Base-by-base conservation (phyloP, 768 basidiomycete genomes). In the Tylopilus sp. region DNA sequence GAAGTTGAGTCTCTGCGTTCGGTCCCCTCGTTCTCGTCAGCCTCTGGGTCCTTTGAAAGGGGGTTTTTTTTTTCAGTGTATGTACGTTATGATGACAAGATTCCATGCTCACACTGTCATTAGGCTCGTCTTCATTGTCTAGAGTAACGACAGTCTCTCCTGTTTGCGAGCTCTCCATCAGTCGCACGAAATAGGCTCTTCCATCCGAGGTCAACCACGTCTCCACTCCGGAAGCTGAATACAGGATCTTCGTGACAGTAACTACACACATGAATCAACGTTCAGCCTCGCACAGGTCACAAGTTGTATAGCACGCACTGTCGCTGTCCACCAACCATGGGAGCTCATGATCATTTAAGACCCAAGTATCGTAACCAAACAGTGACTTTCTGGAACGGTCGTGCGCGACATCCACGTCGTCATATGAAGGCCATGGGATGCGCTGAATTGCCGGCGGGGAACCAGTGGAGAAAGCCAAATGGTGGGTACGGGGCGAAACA, bases 151-250 rank as follows among this genome's bases (percentile, higher is more conserved):
- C 28, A 12, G 45, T 44, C 7, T 31, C 48, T n/a, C 58, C 55
- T 7, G 26, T 36, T n/a, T 28, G 50, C 13, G 53, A 43, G 47
- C 62, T 71, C 55, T 83, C 82, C 45, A 74, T 74, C 22, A 91
- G 72, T 52, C 81, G 82, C 8, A 89, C 89, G 56, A 91, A 80
- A 64, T 93, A 93, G 11, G 80, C 88, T 62, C 89, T 73, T 34
- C 91, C 91, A 56, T 93, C 91, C 7, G 88, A 89, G 3, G 90
- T 89, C 43, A 90, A 79, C 91, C 91, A 93, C 0, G 83, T 83
- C 69, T 92, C 91, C 13, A 83, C 79, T 22, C 82, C 81, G 22
- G 81, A 79, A 4, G 72, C 63, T 36, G 82, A 81, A 61, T 83
- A 73, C 24, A 77, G 63, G n/a, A 93, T 84, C 49, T 83, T 75